phyloP scores from a whole-genome alignment of 2,329 filamentous ascomycete species.

The Fusarium oxysporum region DNA sequence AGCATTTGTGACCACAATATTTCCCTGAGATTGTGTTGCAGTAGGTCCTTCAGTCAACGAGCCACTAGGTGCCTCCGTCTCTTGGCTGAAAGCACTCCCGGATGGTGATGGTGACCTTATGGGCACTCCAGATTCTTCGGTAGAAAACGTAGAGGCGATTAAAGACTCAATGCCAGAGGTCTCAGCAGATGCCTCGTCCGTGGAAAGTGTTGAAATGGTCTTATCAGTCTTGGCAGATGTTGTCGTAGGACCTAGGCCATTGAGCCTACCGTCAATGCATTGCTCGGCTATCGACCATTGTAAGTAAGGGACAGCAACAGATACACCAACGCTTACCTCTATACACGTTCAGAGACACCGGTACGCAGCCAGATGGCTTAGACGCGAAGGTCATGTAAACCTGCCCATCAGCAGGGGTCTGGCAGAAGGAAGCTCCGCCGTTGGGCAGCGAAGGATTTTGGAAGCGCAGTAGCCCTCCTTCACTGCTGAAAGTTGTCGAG shows the following conservation, averaged over 20 bases:
- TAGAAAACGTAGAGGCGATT: not conserved
- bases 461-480: not conserved
- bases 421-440: slow-evolving; percentile 1
- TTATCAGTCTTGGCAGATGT: not conserved
- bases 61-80: not conserved
- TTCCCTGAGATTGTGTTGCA: not conserved
- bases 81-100: not conserved
- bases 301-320: not conserved
- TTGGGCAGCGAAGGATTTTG: not conserved
- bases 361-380: not conserved
- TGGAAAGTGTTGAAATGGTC: not conserved
- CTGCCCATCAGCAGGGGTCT: not conserved
- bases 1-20: not conserved
- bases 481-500: not conserved
- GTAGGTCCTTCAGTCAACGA: not conserved
- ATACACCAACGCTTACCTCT: not conserved
- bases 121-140: rapidly evolving
- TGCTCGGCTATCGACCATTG: not conserved
- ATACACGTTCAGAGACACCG: not conserved
- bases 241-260: not conserved
- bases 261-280: not conserved
- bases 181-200: not conserved
- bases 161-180: not conserved
- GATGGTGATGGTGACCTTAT: not conserved
- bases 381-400: slow-evolving; percentile 4